Conservation (phyloP, 305 asterid species). For the Fraxinus albicans region DNA sequence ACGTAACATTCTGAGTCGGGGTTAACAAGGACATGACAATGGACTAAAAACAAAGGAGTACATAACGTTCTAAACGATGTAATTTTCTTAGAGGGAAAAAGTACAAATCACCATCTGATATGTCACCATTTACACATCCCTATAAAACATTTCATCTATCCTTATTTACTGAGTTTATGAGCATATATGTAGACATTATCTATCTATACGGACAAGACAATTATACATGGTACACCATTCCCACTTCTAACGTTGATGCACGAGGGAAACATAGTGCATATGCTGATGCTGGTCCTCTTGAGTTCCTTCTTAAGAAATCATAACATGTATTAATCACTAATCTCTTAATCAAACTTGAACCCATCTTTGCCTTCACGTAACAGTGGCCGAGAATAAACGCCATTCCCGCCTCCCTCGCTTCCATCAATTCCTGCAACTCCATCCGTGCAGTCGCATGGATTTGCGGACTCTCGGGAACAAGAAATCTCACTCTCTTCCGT, state of each 20-base stretch:
- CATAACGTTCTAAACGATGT: not conserved
- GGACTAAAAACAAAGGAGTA: not conserved
- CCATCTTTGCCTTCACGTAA: conserved; percentile 72
- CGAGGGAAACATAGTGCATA: conserved; percentile 73
- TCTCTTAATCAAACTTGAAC: conserved; percentile 71
- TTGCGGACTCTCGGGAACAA: conserved; percentile 59
- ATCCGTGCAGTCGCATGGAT: conserved; percentile 39
- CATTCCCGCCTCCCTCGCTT: conserved; percentile 86
- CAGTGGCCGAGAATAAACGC: conserved; percentile 81
- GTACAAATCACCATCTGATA: not conserved
- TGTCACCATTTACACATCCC: not conserved
- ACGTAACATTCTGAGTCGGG: not conserved
- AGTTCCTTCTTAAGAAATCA: conserved; percentile 80
- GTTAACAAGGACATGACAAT: not conserved
- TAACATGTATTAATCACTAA: conserved; percentile 58
- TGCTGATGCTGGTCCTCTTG: conserved; percentile 55
- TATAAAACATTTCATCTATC: conserved; percentile 20
- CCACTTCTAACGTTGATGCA: conserved; percentile 88
- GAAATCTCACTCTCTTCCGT: conserved; percentile 67
- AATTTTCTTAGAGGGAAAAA: not conserved
- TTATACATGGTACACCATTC: conserved; percentile 90
- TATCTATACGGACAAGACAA: not conserved
- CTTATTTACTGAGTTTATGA: not conserved
- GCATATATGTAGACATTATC: not conserved
- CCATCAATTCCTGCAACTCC: conserved; percentile 70